These are phyloP conservation scores for Fusarium buharicum DNA, from an alignment of 2,329 filamentous ascomycete genomes.

Conservation along the genomic window DNA sequence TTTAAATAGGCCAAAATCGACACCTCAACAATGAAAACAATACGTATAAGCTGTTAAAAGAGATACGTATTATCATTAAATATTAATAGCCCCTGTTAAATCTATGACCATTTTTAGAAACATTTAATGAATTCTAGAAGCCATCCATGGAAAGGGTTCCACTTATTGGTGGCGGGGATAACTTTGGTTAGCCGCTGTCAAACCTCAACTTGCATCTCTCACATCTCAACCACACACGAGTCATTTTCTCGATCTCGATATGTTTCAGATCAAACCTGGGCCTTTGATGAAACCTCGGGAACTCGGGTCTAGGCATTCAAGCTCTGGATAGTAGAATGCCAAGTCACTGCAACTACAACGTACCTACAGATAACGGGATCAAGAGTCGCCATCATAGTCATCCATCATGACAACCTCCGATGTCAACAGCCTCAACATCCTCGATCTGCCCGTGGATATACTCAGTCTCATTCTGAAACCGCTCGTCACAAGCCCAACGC, in stretches of 20 bases:
- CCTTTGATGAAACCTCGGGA: not conserved
- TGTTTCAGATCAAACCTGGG: not conserved
- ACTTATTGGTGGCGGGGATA: not conserved
- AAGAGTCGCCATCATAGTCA: slow-evolving; percentile 9
- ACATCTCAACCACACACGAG: not conserved
- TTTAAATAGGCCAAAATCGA: too few species aligned
- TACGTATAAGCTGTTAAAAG: too few species aligned
- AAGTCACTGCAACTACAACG: not conserved
- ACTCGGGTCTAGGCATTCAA: not conserved
- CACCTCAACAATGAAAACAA: too few species aligned
- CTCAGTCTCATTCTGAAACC: slow-evolving; percentile 47
- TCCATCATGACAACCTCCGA: slow-evolving; percentile 24
- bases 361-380: not conserved
- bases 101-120: not conserved
- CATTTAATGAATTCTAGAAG: not conserved
- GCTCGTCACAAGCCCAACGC: slow-evolving; percentile 42
- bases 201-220: slow-evolving; percentile 4
- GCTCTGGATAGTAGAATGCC: slow-evolving; percentile 7
- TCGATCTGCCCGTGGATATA: slow-evolving; percentile 51
- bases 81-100: too few species aligned
- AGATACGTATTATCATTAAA: too few species aligned
- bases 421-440: slow-evolving; percentile 42
- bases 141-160: not conserved
- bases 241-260: slow-evolving; percentile 4
- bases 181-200: not conserved